Evolutionary conservation across 2,329 filamentous ascomycete species (phyloP), one percentile per base, ranked within the genome.

Genomic region (Cordyceps pruinosa): DNA sequence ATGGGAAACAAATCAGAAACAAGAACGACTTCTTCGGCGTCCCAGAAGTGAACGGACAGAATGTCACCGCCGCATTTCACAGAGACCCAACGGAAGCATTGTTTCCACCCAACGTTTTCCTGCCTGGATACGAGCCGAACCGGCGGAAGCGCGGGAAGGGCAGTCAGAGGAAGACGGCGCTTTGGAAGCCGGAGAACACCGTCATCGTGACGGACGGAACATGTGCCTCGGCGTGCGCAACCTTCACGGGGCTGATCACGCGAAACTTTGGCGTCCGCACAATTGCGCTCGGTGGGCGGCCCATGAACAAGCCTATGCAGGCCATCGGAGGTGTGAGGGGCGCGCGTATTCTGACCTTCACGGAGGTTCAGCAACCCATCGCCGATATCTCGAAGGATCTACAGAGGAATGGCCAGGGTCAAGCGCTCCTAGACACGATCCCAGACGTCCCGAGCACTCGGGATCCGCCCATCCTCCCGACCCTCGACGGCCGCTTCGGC

Each of bases 321-420:
- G 78, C 76, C 5, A 74, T 86, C 19, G 84, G 85, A n/a, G 86
- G 85, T n/a, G 78, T 83, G 48, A 84, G 86, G 63, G 86, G 85
- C 32, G 72, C 63, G 13, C 3, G 39, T 26, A 8, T 49, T 3
- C 3, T 23, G 10, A 3, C 10, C 34, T 45, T 52, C 30, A 39
- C n/a, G 23, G 37, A 41, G 23, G 26, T 39, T 5, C 52, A 55
- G 4, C 4, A 9, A 2, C 26, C 35, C 3, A 13, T 53, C 5
- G 26, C 26, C 4, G 28, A 13, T 1, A 17, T 53, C 2, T 19
- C 34, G 17, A 2, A n/a, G 3, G n/a, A n/a, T 1, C 19, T 34
- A 4, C 25, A 17, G 37, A 7, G 19, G 7, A 17, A 3, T 2
- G 12, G n/a, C 4, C 19, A 26, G 7, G 49, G 37, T 2, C 23